Conservation (phyloP, 164 flowering plant species). For the Kalanchoe fedtschenkoi region DNA sequence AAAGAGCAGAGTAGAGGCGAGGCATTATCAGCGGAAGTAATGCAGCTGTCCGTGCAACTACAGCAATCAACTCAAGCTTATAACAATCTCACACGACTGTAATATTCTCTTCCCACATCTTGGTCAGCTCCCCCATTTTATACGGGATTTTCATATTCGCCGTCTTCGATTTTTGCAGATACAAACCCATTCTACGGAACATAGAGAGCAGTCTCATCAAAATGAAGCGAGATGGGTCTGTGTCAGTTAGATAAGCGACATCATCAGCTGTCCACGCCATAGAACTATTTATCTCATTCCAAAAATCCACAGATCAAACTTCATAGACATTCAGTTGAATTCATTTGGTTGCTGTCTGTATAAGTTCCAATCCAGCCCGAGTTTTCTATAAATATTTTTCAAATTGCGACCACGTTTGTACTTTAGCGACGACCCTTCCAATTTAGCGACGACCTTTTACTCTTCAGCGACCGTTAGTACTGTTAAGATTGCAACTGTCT, state of each 20-base stretch:
- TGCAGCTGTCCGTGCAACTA: constrained; percentile 73
- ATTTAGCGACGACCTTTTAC: too few species aligned
- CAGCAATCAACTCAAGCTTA: constrained; percentile 77
- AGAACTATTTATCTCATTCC: too few species aligned
- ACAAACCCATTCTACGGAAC: constrained; percentile 76
- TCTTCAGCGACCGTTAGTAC: too few species aligned
- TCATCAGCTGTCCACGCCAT: too few species aligned
- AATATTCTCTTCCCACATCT: neutral
- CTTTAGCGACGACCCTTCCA: too few species aligned
- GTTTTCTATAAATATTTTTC: too few species aligned
- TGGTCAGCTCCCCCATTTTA: neutral
- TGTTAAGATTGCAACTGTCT: too few species aligned
- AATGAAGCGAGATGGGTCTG: constrained; percentile 74
- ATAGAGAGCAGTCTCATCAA: constrained; percentile 80
- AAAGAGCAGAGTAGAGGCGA: constrained; percentile 82
- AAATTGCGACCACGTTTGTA: too few species aligned
- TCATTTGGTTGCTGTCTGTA: too few species aligned
- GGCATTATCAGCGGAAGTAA: constrained; percentile 67
- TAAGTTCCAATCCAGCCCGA: too few species aligned
- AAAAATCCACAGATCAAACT: too few species aligned
- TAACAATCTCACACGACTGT: constrained; percentile 46
- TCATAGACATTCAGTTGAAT: too few species aligned
- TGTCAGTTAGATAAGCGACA: constrained; percentile 45
- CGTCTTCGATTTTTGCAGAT: constrained; percentile 38
- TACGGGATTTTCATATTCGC: neutral